These are phyloP conservation scores for Termitomyces bulborhizus DNA, from an alignment of 768 basidiomycete species.

Conservation along the genomic window DNA sequence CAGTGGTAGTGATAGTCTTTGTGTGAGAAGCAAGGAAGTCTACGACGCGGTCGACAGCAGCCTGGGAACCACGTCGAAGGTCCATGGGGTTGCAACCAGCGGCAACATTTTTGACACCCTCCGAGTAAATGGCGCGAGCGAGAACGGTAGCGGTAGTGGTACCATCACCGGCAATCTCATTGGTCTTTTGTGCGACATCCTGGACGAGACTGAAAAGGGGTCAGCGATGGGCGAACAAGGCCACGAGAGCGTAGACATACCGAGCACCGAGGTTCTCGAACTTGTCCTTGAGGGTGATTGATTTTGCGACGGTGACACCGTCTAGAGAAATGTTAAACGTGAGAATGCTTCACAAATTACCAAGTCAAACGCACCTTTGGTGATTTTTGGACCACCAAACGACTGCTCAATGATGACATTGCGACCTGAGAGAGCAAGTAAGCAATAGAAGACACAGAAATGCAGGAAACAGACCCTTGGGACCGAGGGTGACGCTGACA, in stretches of 20 bases:
- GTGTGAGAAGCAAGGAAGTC: slow-evolving; percentile 84
- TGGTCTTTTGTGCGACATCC: slow-evolving; percentile 95
- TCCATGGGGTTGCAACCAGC: slow-evolving; percentile 99
- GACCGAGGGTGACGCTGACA: slow-evolving; percentile 93
- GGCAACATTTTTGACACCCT: slow-evolving; percentile 98
- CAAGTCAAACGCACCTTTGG: slow-evolving; percentile 61
- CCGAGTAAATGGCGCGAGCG: slow-evolving; percentile 94
- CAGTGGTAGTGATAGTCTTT: slow-evolving; percentile 92
- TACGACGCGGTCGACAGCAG: slow-evolving; percentile 93
- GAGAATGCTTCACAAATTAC: neutral
- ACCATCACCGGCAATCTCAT: slow-evolving; percentile 95
- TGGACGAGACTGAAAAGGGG: slow-evolving; percentile 65
- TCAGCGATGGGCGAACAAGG: neutral
- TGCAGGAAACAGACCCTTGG: slow-evolving; percentile 60
- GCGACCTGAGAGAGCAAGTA: slow-evolving; percentile 48
- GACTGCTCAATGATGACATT: slow-evolving; percentile 98
- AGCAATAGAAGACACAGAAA: neutral
- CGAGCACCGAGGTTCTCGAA: slow-evolving; percentile 98
- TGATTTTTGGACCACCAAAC: slow-evolving; percentile 89
- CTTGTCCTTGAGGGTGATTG: slow-evolving; percentile 92
- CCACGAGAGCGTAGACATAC: slow-evolving; percentile 37
- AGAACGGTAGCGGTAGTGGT: slow-evolving; percentile 98
- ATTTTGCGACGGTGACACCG: slow-evolving; percentile 97
- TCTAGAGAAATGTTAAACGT: slow-evolving; percentile 37
- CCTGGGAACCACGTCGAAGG: slow-evolving; percentile 95